Evolutionary conservation across 306 rosid genomes (phyloP).

Genomic region (Sechiopsis laciniata): DNA sequence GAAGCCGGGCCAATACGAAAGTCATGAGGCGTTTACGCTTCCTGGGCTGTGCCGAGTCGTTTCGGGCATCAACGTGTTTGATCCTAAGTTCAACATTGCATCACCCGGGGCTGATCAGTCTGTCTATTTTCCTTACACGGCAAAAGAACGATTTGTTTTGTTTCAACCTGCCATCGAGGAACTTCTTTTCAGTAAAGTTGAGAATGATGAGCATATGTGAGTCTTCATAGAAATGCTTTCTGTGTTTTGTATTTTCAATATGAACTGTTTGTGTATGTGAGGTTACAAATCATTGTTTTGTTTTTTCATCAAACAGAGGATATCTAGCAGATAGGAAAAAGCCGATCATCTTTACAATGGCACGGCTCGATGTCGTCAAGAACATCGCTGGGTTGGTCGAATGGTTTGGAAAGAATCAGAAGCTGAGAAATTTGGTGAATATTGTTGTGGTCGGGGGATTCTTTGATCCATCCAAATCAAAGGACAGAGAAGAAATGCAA

Average conservation of each 20-base stretch:
- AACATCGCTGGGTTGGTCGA: conserved; percentile 69
- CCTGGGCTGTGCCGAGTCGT: conserved; percentile 91
- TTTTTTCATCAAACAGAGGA: conserved; percentile 44
- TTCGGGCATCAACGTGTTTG: conserved; percentile 85
- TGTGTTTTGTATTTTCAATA: neutral
- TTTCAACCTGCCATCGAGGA: conserved; percentile 73
- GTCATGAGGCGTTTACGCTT: conserved; percentile 75
- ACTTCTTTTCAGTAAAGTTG: conserved; percentile 51
- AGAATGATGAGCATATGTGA: conserved; percentile 69
- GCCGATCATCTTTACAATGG: conserved; percentile 87
- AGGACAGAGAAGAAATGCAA: conserved; percentile 79
- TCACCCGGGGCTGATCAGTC: conserved; percentile 89
- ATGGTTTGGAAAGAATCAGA: conserved; percentile 73
- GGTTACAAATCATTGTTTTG: neutral
- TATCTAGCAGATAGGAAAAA: conserved; percentile 57
- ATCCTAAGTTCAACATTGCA: conserved; percentile 87
- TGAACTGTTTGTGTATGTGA: neutral
- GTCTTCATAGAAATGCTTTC: conserved; percentile 11
- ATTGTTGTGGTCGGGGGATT: conserved; percentile 90
- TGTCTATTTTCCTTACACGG: conserved; percentile 59
- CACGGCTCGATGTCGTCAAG: conserved; percentile 82
- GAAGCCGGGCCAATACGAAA: conserved; percentile 87
- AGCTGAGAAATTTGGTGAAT: conserved; percentile 64
- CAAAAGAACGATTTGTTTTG: conserved; percentile 46
- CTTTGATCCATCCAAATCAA: conserved; percentile 84